Conservation (phyloP, 106 monocot species). For the Dendrobium huoshanense region DNA sequence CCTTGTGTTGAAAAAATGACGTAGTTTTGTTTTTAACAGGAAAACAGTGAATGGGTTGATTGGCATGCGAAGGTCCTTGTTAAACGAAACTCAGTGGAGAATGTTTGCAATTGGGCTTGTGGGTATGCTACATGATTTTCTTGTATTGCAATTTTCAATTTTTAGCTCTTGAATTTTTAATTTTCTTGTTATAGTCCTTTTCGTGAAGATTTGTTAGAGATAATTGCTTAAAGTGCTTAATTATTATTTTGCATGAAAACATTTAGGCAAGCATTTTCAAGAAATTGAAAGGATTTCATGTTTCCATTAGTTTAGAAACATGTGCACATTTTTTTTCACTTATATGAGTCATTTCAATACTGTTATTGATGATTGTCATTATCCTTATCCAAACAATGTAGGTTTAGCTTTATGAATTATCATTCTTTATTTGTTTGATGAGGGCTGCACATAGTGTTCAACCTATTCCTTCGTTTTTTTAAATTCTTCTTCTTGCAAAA, state of each 20-base stretch:
- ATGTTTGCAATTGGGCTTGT: slow-evolving; percentile 70
- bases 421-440: background rate
- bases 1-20: background rate
- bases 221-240: background rate
- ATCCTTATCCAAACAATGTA: background rate
- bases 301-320: background rate
- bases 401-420: background rate
- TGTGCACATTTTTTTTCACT: background rate
- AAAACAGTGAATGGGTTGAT: slow-evolving; percentile 33
- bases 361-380: background rate
- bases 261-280: background rate
- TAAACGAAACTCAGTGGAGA: slow-evolving; percentile 59
- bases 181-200: background rate
- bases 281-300: background rate
- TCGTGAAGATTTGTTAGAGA: background rate
- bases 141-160: background rate
- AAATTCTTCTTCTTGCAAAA: too few species aligned
- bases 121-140: slow-evolving; percentile 41
- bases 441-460: background rate
- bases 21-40: slow-evolving; percentile 23
- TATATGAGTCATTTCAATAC: background rate
- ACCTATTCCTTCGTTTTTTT: too few species aligned
- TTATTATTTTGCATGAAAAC: background rate
- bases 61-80: slow-evolving; percentile 17
- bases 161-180: background rate